phyloP scores from a whole-genome alignment of 345 rosid genomes.

The Iberis pinnata region DNA sequence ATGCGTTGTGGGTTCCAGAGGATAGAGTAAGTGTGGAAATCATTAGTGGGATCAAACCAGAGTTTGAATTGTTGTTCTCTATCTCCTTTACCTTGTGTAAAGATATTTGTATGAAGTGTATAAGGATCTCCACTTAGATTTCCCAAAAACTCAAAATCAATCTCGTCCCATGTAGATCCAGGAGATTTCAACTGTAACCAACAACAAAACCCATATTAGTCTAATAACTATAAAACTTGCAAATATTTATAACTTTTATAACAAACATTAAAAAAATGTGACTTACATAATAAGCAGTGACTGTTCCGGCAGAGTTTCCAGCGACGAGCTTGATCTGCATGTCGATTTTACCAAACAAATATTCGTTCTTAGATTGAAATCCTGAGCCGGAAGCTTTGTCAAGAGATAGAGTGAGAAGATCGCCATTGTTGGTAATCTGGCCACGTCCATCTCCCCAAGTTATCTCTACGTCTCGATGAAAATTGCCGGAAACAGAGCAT shows the following conservation, averaged over 20 bases:
- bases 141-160: conserved; percentile 65
- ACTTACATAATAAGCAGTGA: conserved; percentile 54
- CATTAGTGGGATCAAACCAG: conserved; percentile 63
- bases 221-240: background rate
- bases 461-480: conserved; percentile 21
- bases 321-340: conserved; percentile 51
- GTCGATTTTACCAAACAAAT: conserved; percentile 42
- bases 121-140: conserved; percentile 57
- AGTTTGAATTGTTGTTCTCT: conserved; percentile 60
- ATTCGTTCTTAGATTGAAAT: conserved; percentile 48
- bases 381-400: conserved; percentile 49
- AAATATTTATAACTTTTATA: background rate
- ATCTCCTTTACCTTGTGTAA: conserved; percentile 50
- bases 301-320: conserved; percentile 56
- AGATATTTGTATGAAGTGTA: conserved; percentile 55
- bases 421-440: conserved; percentile 37
- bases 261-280: background rate
- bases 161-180: conserved; percentile 62
- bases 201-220: background rate
- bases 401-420: conserved; percentile 39
- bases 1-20: conserved; percentile 56
- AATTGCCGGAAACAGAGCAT: conserved; percentile 24
- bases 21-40: conserved; percentile 60
- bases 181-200: conserved; percentile 39
- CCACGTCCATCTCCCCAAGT: conserved; percentile 43